Base-by-base conservation (phyloP, 2,329 filamentous ascomycete species). In the Trichoderma hamatum region DNA sequence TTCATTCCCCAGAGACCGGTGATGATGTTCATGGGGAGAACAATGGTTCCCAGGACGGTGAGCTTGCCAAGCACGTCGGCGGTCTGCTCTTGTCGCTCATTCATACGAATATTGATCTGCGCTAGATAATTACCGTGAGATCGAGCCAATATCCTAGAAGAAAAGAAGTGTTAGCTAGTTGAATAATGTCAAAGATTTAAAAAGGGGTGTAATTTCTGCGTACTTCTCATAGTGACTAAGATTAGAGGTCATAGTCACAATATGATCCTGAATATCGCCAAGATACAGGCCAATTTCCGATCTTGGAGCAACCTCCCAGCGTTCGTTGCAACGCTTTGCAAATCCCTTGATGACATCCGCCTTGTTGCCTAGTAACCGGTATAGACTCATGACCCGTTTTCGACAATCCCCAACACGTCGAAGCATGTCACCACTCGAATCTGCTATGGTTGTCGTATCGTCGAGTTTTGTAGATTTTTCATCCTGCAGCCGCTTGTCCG, bases 1-100 rank as follows among this genome's bases (percentile, higher is more conserved):
- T 99, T 99, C 95, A 98, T 98, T 63, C 95, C 96, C 94, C 95
- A 99, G 75, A 98, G 89, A 73, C 96, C 96, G 2, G 96, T 98
- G 75, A 99, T 95, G 77, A 99, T 97, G 78, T 99, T 99, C 94
- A 99, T 97, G 13, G 96, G 96, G 68, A 99, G 84, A 3, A 99
- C 95, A 73, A 99, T 98, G 6, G 96, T 99, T 72, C 96, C 96
- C 1, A 99, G 85, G 1, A 99, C 96, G 0, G 96, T 98, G 70
- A 99, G 86, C 80, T 96, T 97, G 72, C 94, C 94, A 14, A 99
- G 87, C 1, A 97, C 94, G 78, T 99, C 95, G 51, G 94, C 93
- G 1, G 96, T 99, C 82, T 96, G 90, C 79, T 99, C 95, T 78
- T 96, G 93, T 58, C 96, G 90, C 83, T 98, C 95, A 80, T 97